These are phyloP conservation scores for Maudiozyma saulgeensis DNA, from an alignment of 805 yeast species.

Conservation along the genomic window DNA sequence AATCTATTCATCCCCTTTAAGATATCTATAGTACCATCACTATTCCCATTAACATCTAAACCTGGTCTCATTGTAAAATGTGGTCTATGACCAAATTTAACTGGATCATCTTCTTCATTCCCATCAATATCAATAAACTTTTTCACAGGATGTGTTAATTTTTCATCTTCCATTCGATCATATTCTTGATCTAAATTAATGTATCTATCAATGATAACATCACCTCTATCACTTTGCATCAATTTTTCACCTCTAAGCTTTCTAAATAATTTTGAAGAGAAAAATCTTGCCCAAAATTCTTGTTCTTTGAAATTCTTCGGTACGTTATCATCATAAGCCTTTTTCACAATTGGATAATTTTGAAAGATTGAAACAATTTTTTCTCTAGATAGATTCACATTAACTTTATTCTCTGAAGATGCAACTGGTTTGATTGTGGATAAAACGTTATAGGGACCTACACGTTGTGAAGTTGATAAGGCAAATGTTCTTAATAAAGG, in stretches of 20 bases:
- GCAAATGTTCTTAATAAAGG: conserved; percentile 80
- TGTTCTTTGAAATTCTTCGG: conserved; percentile 77
- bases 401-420: conserved; percentile 84
- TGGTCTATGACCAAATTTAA: conserved; percentile 67
- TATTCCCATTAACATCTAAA: conserved; percentile 38
- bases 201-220: conserved; percentile 76
- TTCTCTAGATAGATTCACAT: conserved; percentile 84
- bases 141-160: conserved; percentile 41
- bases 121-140: conserved; percentile 72
- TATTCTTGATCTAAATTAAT: conserved; percentile 58
- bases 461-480: conserved; percentile 68
- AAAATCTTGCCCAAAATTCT: conserved; percentile 93
- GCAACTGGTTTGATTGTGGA: conserved; percentile 93
- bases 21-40: conserved; percentile 60
- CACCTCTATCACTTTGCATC: conserved; percentile 68
- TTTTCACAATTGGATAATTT: conserved; percentile 85
- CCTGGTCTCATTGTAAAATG: conserved; percentile 78
- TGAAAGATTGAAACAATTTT: conserved; percentile 82
- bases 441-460: conserved; percentile 89
- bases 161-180: conserved; percentile 36
- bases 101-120: conserved; percentile 72
- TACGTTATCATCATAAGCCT: conserved; percentile 83
- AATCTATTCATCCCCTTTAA: conserved; percentile 83
- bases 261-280: conserved; percentile 80
- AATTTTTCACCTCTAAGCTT: conserved; percentile 83